phyloP scores from a whole-genome alignment of 2,329 filamentous ascomycete genomes.

The Didymella segeticola region DNA sequence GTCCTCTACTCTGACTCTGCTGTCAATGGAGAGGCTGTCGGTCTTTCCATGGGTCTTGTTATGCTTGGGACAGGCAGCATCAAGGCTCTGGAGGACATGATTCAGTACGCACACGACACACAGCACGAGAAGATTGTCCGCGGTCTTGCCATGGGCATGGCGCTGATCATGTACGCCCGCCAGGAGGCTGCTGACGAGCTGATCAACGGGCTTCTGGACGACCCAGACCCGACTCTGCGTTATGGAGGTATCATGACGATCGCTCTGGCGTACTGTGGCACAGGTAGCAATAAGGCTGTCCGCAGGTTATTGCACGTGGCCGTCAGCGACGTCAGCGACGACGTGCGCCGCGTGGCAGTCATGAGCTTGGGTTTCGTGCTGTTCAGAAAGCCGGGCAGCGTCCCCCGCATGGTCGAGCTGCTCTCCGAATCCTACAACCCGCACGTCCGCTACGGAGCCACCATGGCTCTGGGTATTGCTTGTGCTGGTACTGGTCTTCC shows the following conservation, averaged over 20 bases:
- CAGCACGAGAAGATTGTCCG: slow-evolving; percentile 99
- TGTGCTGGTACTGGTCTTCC: slow-evolving; percentile 95
- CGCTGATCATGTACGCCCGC: slow-evolving; percentile 95
- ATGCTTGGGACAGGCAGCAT: slow-evolving; percentile 98
- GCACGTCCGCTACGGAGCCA: slow-evolving; percentile 95
- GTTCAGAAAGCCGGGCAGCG: slow-evolving; percentile 95
- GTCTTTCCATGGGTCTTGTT: slow-evolving; percentile 93
- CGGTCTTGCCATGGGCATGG: slow-evolving; percentile 94
- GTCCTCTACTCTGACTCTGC: slow-evolving; percentile 94
- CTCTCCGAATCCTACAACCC: slow-evolving; percentile 99
- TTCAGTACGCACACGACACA: slow-evolving; percentile 95
- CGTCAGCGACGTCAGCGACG: slow-evolving; percentile 97
- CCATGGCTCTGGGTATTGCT: slow-evolving; percentile 97
- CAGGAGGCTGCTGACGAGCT: slow-evolving; percentile 95
- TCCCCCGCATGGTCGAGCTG: slow-evolving; percentile 98
- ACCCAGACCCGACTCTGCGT: slow-evolving; percentile 89
- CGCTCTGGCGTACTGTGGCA: slow-evolving; percentile 94
- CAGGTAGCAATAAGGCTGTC: slow-evolving; percentile 97
- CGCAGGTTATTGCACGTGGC: slow-evolving; percentile 93
- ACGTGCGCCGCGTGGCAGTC: slow-evolving; percentile 93
- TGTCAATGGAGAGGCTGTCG: slow-evolving; percentile 95
- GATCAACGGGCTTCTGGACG: slow-evolving; percentile 89
- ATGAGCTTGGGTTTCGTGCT: slow-evolving; percentile 98
- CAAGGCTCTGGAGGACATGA: slow-evolving; percentile 94
- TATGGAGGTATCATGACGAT: slow-evolving; percentile 99